Base-by-base conservation (phyloP, 129 eudicot species). In the Calendula officinalis region DNA sequence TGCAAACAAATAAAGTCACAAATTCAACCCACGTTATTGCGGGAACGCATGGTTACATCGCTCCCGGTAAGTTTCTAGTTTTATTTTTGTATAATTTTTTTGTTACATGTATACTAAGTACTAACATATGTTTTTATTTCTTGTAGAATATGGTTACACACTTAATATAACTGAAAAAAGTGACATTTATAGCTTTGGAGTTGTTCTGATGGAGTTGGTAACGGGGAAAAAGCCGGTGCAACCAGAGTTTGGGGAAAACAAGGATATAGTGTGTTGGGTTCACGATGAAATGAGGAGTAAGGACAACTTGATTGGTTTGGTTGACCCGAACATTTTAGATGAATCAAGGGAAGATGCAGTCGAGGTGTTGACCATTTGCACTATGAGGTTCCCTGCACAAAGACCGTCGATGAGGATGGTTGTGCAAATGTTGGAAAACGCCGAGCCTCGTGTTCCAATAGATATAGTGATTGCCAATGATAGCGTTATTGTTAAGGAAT, bases 41-140 rank as follows among this genome's bases (percentile, higher is more conserved):
- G 41, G 92, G 92, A 64, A 85, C 92, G 39, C 64, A 76, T 47
- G 92, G 92, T 65, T 85, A 85, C 70, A 85, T 85, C n/a, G 92
- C 92, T 49, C 92, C 92, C 0, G 88, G 92, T 85, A 50, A 50
- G 72, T 66, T 41, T 60, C 67, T 47, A n/a, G 4, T 47, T 13
- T 66, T 3, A 35, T n/a, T 56, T n/a, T 56, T 35, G 7, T 49
- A 49, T 50, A 50, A 45, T 4, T 45, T 45, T 8, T 11, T 11
- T 1, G 50, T 45, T 45, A 8, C 15, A 7, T 41, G 10, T 43
- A 30, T 43, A 14, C 9, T 42, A 43, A 15, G 43, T 66, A 2
- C 6, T 51, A 61, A 50, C 30, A n/a, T 13, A 0, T 17, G 40
- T 30, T 15, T n/a, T 39, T 7, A 12, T 22, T 4, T 22, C 30